Conservation (phyloP, 2,329 filamentous ascomycete genomes). For the Aspergillus udagawae region DNA sequence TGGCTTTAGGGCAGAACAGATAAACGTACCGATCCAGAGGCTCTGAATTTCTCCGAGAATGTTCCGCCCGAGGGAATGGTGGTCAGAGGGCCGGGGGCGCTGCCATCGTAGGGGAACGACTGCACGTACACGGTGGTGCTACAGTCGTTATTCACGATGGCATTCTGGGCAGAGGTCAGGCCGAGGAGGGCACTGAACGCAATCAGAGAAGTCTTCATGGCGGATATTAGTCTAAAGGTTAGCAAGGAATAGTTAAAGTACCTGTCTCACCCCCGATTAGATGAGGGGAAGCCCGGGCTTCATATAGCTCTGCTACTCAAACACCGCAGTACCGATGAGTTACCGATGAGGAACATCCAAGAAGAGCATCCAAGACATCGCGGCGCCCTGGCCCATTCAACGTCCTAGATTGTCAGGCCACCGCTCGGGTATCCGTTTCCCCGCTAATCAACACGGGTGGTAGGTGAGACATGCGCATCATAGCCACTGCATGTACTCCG, state of each 20-base stretch:
- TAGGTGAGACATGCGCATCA: constrained; percentile 21
- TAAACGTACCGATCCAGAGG: constrained; percentile 20
- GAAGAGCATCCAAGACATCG: constrained; percentile 17
- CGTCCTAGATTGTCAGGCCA: constrained; percentile 18
- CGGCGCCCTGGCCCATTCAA: neutral
- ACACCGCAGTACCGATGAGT: constrained; percentile 5
- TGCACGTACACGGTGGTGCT: constrained; percentile 18
- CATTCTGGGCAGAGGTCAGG: constrained; percentile 20
- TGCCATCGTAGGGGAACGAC: constrained; percentile 22
- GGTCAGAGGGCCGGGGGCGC: constrained; percentile 20
- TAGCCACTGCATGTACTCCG: constrained; percentile 11
- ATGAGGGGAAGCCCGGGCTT: constrained; percentile 9
- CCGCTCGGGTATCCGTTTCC: neutral
- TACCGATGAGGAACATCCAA: constrained; percentile 2
- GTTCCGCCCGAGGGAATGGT: constrained; percentile 14
- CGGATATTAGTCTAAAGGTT: constrained; percentile 8
- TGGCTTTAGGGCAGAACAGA: neutral
- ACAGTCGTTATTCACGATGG: constrained; percentile 21
- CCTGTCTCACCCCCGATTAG: constrained; percentile 4
- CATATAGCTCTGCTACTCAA: constrained; percentile 13
- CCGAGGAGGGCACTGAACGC: constrained; percentile 16
- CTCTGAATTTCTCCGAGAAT: constrained; percentile 21
- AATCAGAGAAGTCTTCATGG: constrained; percentile 18
- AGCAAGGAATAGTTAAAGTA: constrained; percentile 5
- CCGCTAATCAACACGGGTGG: constrained; percentile 12